Evolutionary conservation across 257 asterid species (phyloP), one percentile per base, ranked within the genome.

Genomic region (Solanum virginianum): DNA sequence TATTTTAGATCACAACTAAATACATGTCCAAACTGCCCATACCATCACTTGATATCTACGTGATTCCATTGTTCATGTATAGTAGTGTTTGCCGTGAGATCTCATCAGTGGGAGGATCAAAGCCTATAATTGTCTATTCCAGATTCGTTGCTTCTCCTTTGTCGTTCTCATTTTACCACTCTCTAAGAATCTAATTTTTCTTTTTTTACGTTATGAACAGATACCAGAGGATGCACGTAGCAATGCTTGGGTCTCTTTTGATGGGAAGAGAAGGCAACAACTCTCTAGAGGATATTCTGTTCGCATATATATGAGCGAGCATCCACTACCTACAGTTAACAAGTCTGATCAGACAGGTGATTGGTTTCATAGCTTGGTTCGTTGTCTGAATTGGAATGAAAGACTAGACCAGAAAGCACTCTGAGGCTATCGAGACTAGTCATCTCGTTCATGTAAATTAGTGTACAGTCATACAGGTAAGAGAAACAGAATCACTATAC

Each of bases 381-480:
- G 98, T 84, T 97, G 99, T 95, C 89, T 97, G 88, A 97, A 97
- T 90, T 97, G 99, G 99, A 97, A 97, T 55, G 99, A 97, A 85
- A 89, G 99, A 87, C 89, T 95, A 56, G 99, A 94, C 89, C 99
- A 97, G 88, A 95, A 91, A 91, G 99, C 98, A 81, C 94, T 95
- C 79, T 97, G 91, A 94, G 0, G 62, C 55, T 29, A 32, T 53
- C 11, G 20, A 45, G 41, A 41, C 54, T 10, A 62, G 55, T 82
- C 17, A 18, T 47, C 47, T 66, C 74, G 24, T 53, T 51, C 65
- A 43, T 53, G 83, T 18, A 87, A 91, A 88, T 89, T 88, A 79
- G 90, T 91, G 98, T 92, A 93, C 94, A 93, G 77, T 43, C 85
- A 53, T 79, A 53, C 8, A 53, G 18, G 65, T 17, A 77, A 51